Base-by-base conservation (phyloP, 2,329 filamentous ascomycete species). In the Nigrospora osmanthi region DNA sequence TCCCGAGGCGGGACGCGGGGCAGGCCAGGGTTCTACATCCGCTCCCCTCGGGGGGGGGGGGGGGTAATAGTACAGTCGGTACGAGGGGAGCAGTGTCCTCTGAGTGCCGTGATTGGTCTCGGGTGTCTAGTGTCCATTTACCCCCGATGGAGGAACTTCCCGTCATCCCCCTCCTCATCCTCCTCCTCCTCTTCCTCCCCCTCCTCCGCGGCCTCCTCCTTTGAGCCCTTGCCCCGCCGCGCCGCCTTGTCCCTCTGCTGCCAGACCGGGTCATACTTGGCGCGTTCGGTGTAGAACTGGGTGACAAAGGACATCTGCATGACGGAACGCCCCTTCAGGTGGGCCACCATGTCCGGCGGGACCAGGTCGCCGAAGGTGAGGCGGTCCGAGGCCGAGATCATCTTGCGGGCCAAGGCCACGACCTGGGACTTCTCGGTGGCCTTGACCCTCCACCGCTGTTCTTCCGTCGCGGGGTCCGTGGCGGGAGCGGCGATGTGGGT, bases 381-480 rank as follows among this genome's bases (percentile, higher is more conserved):
- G 34, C 54, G 53, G 46, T 61, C 58, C 41, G 51, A 53, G 14
- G 56, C 52, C 30, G 55, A 53, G 40, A 56, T 52, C 52, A 63
- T 58, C 47, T 57, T 61, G 30, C 59, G 55, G 34, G 54, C 55
- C 16, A 63, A 49, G 4, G 56, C 52, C 9, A 57, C 48, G 16
- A 60, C 46, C 31, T 60, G 53, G 7, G 45, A 30, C n/a, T 34
- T 35, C 40, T 3, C 28, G 4, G 11, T 28, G 2, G 35, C 34
- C 7, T 53, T 42, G 11, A 43, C 42, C 11, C 41, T 15, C 38
- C 44, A 55, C 51, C 40, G 41, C 43, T 53, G 14, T 14, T 33
- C 40, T 15, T 44, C 47, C 19, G 16, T 3, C 1, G 38, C 42
- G 7, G 19, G 16, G 41, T 12, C 28, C 16, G 16, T n/a, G 23